Conservation (phyloP, 148 eudicot genomes). For the Nepenthes mirabilis region DNA sequence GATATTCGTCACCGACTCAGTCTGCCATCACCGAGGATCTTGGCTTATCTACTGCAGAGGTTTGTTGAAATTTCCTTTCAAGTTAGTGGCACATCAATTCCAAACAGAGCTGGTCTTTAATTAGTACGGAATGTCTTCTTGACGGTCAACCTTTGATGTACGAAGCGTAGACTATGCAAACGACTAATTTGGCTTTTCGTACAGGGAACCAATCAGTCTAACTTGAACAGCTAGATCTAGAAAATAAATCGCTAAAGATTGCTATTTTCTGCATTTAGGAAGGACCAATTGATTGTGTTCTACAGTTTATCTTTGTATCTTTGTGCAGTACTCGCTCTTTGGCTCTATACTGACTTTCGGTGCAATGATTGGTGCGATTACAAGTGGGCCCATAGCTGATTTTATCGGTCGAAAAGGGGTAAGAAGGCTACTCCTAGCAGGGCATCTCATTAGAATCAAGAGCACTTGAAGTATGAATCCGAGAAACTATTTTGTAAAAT, state of each 20-base stretch:
- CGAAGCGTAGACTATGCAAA: too few species aligned
- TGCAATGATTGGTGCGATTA: conserved; percentile 92
- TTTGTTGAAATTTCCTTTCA: conserved; percentile 7
- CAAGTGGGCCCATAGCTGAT: conserved; percentile 85
- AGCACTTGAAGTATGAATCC: not conserved
- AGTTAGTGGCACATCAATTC: not conserved
- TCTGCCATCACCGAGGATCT: conserved; percentile 64
- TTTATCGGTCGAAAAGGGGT: conserved; percentile 85
- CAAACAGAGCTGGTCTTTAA: too few species aligned
- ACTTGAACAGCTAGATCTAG: not conserved
- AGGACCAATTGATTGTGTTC: not conserved
- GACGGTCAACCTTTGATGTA: too few species aligned
- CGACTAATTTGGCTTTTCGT: too few species aligned
- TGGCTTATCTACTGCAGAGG: conserved; percentile 66
- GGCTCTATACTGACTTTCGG: conserved; percentile 89
- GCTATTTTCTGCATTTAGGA: not conserved
- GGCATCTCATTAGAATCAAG: not conserved
- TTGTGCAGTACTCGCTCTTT: conserved; percentile 63
- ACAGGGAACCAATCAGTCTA: too few species aligned
- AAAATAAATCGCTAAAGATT: not conserved
- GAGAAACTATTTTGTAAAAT: not conserved
- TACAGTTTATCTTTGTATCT: not conserved
- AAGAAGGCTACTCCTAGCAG: conserved; percentile 10
- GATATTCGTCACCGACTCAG: conserved; percentile 80
- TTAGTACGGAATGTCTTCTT: too few species aligned